These are phyloP conservation scores for Sparassis latifolia DNA, from an alignment of 1,284 basidiomycete genomes.

Conservation along the genomic window DNA sequence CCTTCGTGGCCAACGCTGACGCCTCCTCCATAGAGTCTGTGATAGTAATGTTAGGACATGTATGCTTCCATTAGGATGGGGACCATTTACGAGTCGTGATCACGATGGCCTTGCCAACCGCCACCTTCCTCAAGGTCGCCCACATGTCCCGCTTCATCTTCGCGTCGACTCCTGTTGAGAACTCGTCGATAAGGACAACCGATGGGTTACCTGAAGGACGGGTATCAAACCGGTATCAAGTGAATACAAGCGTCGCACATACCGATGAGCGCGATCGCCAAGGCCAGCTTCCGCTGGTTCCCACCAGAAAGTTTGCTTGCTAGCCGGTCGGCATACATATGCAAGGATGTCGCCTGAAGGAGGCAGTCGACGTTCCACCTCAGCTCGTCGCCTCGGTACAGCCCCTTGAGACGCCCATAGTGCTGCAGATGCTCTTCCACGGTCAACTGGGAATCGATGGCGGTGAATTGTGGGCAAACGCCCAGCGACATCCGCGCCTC, in stretches of 20 bases:
- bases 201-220: slow-evolving; percentile 55
- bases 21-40: slow-evolving; percentile 82
- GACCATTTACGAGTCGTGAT: slow-evolving; percentile 57
- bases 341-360: slow-evolving; percentile 53
- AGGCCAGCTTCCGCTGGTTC: slow-evolving; percentile 72
- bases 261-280: slow-evolving; percentile 78
- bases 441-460: slow-evolving; percentile 71
- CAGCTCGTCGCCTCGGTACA: slow-evolving; percentile 45
- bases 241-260: slow-evolving; percentile 9
- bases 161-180: slow-evolving; percentile 78
- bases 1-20: slow-evolving; percentile 66
- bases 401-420: slow-evolving; percentile 66
- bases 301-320: slow-evolving; percentile 74
- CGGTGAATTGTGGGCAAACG: slow-evolving; percentile 80
- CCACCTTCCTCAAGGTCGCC: slow-evolving; percentile 60
- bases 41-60: background rate
- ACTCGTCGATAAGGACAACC: slow-evolving; percentile 78
- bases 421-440: slow-evolving; percentile 69
- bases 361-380: slow-evolving; percentile 49
- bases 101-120: slow-evolving; percentile 59
- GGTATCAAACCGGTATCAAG: background rate
- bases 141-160: slow-evolving; percentile 83
- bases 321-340: slow-evolving; percentile 58
- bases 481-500: slow-evolving; percentile 62
- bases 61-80: background rate